Conservation (phyloP, 768 basidiomycete species). For the Postia placenta region DNA sequence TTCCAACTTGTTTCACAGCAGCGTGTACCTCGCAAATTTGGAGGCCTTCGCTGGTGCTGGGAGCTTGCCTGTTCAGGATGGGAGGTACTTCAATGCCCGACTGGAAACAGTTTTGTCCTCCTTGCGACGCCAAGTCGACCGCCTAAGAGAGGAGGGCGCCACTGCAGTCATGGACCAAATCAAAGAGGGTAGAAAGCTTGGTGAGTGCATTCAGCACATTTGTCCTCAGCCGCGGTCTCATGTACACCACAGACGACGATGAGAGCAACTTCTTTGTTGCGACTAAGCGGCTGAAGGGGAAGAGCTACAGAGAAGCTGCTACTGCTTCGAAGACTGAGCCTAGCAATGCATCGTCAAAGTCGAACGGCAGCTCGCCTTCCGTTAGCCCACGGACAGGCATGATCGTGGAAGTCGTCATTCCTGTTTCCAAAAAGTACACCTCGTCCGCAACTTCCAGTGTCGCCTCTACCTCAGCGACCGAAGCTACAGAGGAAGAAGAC, state of each 20-base stretch:
- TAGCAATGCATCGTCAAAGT: not conserved
- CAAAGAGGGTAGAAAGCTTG: slow-evolving; percentile 49
- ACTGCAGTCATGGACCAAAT: slow-evolving; percentile 59
- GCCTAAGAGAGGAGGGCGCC: slow-evolving; percentile 60
- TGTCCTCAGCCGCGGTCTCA: not conserved
- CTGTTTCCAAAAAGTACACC: slow-evolving; percentile 15
- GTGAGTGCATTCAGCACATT: slow-evolving; percentile 35
- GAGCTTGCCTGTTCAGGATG: slow-evolving; percentile 67
- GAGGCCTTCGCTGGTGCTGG: slow-evolving; percentile 64
- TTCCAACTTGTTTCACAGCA: slow-evolving; percentile 78
- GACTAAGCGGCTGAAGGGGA: slow-evolving; percentile 71
- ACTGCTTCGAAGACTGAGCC: slow-evolving; percentile 21
- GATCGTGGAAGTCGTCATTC: slow-evolving; percentile 55
- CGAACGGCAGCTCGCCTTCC: not conserved
- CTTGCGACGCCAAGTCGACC: slow-evolving; percentile 61
- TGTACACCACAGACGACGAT: slow-evolving; percentile 39
- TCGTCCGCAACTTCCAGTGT: slow-evolving; percentile 22
- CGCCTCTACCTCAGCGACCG: slow-evolving; percentile 30
- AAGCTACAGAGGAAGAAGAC: slow-evolving; percentile 30
- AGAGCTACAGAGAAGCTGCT: slow-evolving; percentile 59
- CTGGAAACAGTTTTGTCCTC: slow-evolving; percentile 55
- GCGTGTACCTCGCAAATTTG: slow-evolving; percentile 71
- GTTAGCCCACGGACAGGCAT: slow-evolving; percentile 24
- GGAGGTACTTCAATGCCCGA: slow-evolving; percentile 85
- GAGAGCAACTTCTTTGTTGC: slow-evolving; percentile 38